Conservation (phyloP, 2,329 filamentous ascomycete species). For the Penicillium concentricum region DNA sequence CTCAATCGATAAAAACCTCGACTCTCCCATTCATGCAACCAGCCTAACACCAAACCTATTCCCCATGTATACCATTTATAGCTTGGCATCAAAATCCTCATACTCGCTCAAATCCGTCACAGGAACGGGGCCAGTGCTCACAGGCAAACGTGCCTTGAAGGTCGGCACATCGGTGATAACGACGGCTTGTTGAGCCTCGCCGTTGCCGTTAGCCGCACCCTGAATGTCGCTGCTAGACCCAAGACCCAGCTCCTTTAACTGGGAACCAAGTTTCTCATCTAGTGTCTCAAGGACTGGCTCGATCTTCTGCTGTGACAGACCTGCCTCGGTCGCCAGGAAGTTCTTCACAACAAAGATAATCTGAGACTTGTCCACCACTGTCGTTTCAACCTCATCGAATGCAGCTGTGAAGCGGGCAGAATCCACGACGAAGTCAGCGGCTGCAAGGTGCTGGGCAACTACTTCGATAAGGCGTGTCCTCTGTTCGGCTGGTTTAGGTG, state of each 20-base stretch:
- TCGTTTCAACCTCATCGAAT: constrained; percentile 48
- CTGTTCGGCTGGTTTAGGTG: constrained; percentile 41
- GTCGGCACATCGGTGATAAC: constrained; percentile 75
- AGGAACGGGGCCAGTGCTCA: constrained; percentile 70
- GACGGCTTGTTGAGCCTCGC: constrained; percentile 40
- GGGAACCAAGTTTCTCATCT: constrained; percentile 47
- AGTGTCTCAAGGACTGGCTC: constrained; percentile 51
- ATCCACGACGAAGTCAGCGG: constrained; percentile 48
- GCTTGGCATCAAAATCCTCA: constrained; percentile 79
- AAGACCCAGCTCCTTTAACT: constrained; percentile 47
- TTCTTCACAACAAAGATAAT: constrained; percentile 53
- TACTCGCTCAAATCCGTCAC: constrained; percentile 77
- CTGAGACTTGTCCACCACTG: constrained; percentile 47
- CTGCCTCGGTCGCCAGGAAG: constrained; percentile 51
- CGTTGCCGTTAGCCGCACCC: not conserved
- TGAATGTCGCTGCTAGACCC: not conserved
- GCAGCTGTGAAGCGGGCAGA: constrained; percentile 41
- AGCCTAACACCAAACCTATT: not conserved
- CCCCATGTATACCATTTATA: constrained; percentile 49
- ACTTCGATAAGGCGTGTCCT: constrained; percentile 45
- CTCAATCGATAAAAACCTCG: constrained; percentile 10
- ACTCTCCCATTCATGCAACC: constrained; percentile 9
- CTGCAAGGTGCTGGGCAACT: constrained; percentile 48
- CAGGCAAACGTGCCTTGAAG: constrained; percentile 73
- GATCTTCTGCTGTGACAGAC: constrained; percentile 52